Evolutionary conservation across 2,329 filamentous ascomycete genomes (phyloP), one percentile per base, ranked within the genome.

Genomic region (Fusarium sp.): DNA sequence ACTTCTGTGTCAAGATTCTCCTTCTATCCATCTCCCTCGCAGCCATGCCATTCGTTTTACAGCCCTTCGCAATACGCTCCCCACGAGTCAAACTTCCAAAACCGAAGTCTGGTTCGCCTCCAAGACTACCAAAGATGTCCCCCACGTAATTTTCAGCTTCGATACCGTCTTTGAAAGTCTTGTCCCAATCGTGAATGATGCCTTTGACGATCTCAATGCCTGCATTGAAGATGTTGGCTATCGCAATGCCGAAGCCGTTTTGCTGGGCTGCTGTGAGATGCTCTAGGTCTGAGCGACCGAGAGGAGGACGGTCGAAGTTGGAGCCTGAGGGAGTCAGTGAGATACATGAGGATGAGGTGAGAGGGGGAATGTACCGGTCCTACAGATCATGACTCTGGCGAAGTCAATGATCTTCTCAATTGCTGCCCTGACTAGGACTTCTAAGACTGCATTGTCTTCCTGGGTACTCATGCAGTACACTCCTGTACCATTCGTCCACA

Each of bases 401-500:
- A 91, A 93, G 76, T 93, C 91, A 6, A 90, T 86, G 7, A 88
- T 74, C 4, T 86, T 84, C 67, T 83, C 82, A 24, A 86, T 79
- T 0, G 88, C 86, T 3, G 85, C 85, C 14, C 91, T 86, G 22
- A 92, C 78, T 29, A 93, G 80, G 7, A 87, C 90, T 72, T 91
- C 90, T 2, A 93, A 84, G 1, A 86, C 87, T 1, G 90, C 91
- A 72, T 90, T 92, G 76, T 93, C 91, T 78, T 93, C 91, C 77
- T 93, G 91, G 0, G 90, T 90, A 3, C 86, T 91, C 79, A 90
- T 88, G 81, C 91, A 93, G 80, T 93, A 93, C 8, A 83, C 78
- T 1, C 88, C 90, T 0, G 85, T 87, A 6, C 90, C 90, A 74
- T 92, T 92, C 4, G 91, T 93, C 80, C 89, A 87, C 1, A 91